Base-by-base conservation (phyloP, 1,284 basidiomycete species). In the Heterobasidion parviporum region DNA sequence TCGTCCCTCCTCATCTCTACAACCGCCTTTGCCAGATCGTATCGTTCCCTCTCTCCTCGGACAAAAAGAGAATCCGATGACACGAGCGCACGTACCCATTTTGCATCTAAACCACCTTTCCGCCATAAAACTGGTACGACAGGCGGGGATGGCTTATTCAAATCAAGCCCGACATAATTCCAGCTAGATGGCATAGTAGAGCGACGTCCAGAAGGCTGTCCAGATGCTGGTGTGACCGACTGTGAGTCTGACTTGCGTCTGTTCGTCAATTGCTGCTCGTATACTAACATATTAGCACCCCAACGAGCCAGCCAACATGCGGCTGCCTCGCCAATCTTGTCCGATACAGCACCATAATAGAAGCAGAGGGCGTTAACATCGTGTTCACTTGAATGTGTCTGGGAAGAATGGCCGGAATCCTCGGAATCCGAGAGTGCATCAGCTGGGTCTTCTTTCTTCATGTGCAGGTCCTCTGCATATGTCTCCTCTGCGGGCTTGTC, bases 281-380 rank as follows among this genome's bases (percentile, higher is more conserved):
- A 77, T 10, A 69, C 67, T 47, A 96, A 77, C 56, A 95, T 78
- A 66, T 96, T 93, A 16, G 73, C 69, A 0, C 87, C 92, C 93
- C 94, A 97, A 41, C 91, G 78, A 0, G 86, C 79, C 10, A 96
- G 77, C 93, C 94, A 98, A 68, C 89, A 93, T 5, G 83, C 82
- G 61, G 87, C 88, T 0, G 92, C 89, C 70, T 96, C 92, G 32
- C 94, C 94, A 59, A 97, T 90, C 72, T 93, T 94, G 70, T 94
- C 84, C 0, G 89, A 90, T 5, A 92, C 78, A 20, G 82, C 77
- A 20, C 94, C 94, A 65, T 94, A 94, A 65, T 87, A 83, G 64
- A 83, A 87, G 57, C 68, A 65, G 45, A 68, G 65, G 41, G 62
- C 62, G 35, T 57, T 38, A 26, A 58, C 58, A 7, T 60, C 56